Evolutionary conservation across 1,284 basidiomycete genomes (phyloP).

Genomic region (Trametes hirsuta): DNA sequence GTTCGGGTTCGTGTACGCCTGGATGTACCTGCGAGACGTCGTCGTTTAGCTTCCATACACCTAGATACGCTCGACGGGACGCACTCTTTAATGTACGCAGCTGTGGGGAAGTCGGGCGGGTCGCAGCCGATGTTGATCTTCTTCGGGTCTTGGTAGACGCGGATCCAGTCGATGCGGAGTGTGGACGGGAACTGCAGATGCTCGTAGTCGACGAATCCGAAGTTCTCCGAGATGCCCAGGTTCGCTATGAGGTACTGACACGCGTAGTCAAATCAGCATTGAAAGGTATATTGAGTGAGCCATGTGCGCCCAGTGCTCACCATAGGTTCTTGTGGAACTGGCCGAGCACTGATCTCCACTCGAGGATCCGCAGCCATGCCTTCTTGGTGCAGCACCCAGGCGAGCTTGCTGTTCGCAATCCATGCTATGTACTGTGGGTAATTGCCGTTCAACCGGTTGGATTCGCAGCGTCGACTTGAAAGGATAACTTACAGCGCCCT

Average conservation of each 20-base stretch:
- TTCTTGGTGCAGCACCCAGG: slow-evolving; percentile 75
- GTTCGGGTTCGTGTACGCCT: slow-evolving; percentile 43
- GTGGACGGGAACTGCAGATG: slow-evolving; percentile 68
- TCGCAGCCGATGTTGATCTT: slow-evolving; percentile 82
- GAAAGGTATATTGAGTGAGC: too few relatives aligned
- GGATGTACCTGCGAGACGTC: slow-evolving; percentile 23
- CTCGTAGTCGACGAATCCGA: slow-evolving; percentile 68
- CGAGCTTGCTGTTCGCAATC: slow-evolving; percentile 63
- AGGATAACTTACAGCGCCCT: background rate
- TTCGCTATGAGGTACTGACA: slow-evolving; percentile 59
- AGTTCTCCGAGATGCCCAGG: slow-evolving; percentile 80
- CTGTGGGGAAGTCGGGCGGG: slow-evolving; percentile 77
- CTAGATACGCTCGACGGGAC: too few relatives aligned
- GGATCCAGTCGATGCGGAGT: slow-evolving; percentile 83
- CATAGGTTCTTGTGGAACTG: background rate
- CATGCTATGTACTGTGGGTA: slow-evolving; percentile 75
- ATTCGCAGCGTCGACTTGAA: slow-evolving; percentile 2
- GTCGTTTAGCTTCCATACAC: too few relatives aligned
- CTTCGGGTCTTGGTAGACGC: slow-evolving; percentile 51
- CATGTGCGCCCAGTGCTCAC: background rate
- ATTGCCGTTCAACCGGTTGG: background rate
- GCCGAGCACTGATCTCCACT: background rate
- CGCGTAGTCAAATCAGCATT: slow-evolving; percentile 1
- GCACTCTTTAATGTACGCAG: slow-evolving; percentile 63
- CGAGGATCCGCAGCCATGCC: slow-evolving; percentile 48